Base-by-base conservation (phyloP, 73 alveolate genomes). In the Paramecium caudatum region DNA sequence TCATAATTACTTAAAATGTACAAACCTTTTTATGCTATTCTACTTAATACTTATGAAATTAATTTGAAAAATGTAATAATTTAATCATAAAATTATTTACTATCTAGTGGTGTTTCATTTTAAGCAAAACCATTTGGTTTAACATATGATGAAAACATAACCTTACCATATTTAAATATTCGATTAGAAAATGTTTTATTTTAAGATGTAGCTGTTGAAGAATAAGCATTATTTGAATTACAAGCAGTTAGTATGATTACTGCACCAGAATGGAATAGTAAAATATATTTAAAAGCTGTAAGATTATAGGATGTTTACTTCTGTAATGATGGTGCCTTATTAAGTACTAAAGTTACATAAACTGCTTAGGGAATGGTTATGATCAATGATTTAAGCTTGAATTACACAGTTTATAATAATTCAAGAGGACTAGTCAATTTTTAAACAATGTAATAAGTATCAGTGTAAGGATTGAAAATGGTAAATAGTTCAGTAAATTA, bases 401-500 rank as follows among this genome's bases (percentile, higher is more conserved):
- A 19, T 41, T 39, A 74, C 16, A 6, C n/a, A 3, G 36, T 39
- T 9, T 74, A 16, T 41, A 74, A 74, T 45, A 39, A 36, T 37
- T 74, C 88, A 27, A 74, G 68, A 41, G 88, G 88, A 19, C 17
- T 74, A n/a, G 34, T 74, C 3, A 21, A 74, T 25, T 74, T 74
- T 74, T 3, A 74, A 41, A 74, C 88, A 3, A 74, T 74, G 88
- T 21, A 74, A 45, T 21, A 43, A 16, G 10, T 74, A n/a, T 65
- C 83, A n/a, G 37, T 65, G 1, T 33, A 36, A 16, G 49, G 49
- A 4, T 65, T 65, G 10, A 30, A 65, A n/a, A 33, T 65, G 83
- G 34, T 33, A 5, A 65, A 65, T n/a, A 33, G 50, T 15, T 25
- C 33, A 33, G 83, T 65, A 30, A 65, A 65, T 65, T 33, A 65